These are phyloP conservation scores for Botrytis porri DNA, from an alignment of 2,329 filamentous ascomycete genomes.

Conservation along the genomic window DNA sequence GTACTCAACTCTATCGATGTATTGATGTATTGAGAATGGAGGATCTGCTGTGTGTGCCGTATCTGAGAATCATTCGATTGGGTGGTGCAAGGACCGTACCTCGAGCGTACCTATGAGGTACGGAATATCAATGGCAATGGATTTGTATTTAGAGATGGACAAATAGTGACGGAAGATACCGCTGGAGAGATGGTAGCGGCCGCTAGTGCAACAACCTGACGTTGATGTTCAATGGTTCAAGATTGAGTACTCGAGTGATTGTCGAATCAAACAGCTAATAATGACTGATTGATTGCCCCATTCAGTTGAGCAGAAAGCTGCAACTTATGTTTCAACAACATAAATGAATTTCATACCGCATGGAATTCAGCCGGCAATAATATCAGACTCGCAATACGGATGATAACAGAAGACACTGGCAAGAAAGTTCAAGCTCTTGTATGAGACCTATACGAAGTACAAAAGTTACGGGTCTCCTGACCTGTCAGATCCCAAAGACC, in stretches of 20 bases:
- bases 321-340: not conserved
- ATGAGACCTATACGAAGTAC: too few relatives aligned
- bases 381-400: not conserved
- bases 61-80: not conserved
- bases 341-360: not conserved
- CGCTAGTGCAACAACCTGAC: not conserved
- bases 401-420: not conserved
- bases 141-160: not conserved
- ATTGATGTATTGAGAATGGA: not conserved
- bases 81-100: not conserved
- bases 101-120: too few relatives aligned
- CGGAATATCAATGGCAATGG: not conserved
- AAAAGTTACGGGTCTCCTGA: too few relatives aligned
- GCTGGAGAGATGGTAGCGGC: slow-evolving; percentile 5
- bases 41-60: not conserved
- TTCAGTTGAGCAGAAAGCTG: not conserved
- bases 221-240: not conserved
- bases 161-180: not conserved
- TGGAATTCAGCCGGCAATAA: not conserved
- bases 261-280: too few relatives aligned
- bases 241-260: not conserved
- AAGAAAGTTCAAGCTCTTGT: not conserved
- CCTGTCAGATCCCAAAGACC: too few relatives aligned
- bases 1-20: not conserved
- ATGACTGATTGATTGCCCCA: too few relatives aligned